phyloP scores from a whole-genome alignment of 1,284 basidiomycete species.

The Omphalotus olearius region DNA sequence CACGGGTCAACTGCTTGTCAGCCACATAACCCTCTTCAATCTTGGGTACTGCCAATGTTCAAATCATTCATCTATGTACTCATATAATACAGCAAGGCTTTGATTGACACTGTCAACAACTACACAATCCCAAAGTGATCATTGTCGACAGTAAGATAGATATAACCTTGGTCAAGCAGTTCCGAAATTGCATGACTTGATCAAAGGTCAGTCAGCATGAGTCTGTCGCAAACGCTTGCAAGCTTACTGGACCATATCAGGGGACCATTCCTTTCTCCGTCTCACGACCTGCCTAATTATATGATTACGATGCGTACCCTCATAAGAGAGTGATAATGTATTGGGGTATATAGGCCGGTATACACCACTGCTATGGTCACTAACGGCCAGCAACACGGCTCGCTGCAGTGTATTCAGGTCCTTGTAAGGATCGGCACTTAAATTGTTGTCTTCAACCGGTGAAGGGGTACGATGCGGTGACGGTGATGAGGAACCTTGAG shows the following conservation, averaged over 20 bases:
- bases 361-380: too few relatives aligned
- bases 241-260: conserved; percentile 1
- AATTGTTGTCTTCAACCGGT: neutral
- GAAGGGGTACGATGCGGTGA: too few relatives aligned
- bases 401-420: neutral
- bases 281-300: neutral
- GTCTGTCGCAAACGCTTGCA: neutral
- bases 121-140: conserved; percentile 21
- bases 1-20: too few relatives aligned
- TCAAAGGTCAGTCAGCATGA: neutral
- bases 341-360: too few relatives aligned
- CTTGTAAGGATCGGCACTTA: neutral
- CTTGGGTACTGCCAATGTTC: too few relatives aligned
- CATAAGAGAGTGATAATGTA: neutral
- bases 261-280: neutral
- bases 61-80: too few relatives aligned
- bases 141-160: conserved; percentile 23
- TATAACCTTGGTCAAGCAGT: conserved; percentile 19
- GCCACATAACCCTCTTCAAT: too few relatives aligned
- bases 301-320: neutral
- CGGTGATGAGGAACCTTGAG: neutral
- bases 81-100: too few relatives aligned
- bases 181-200: conserved; percentile 20
- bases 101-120: too few relatives aligned
- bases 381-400: neutral